Evolutionary conservation across 306 rosid genomes (phyloP).

Genomic region (Sphenostylis stenocarpa): DNA sequence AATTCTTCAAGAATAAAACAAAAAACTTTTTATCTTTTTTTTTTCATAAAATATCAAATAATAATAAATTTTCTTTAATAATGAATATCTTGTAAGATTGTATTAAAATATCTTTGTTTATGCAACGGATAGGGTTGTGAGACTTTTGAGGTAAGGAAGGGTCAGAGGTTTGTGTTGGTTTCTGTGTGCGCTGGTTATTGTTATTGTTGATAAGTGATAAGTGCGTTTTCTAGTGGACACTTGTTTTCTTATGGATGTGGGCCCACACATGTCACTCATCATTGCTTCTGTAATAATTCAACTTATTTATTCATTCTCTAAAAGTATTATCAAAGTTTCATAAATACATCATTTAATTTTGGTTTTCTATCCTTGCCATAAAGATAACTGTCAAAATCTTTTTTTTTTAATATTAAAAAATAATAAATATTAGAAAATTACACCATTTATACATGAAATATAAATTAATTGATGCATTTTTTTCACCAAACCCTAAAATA

Average conservation of each 20-base stretch:
- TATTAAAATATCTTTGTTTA: conserved; percentile 11
- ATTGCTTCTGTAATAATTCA: neutral
- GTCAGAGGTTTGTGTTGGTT: conserved; percentile 1
- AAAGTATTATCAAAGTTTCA: neutral
- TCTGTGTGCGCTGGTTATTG: conserved; percentile 32
- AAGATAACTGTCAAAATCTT: neutral
- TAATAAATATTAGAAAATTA: too few relatives aligned
- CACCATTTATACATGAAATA: neutral
- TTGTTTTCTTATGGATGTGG: neutral
- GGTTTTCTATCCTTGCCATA: neutral
- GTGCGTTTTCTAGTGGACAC: conserved; percentile 38
- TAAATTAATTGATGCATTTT: too few relatives aligned
- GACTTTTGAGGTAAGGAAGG: conserved; percentile 29
- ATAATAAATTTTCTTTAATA: too few relatives aligned
- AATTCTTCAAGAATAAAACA: too few relatives aligned
- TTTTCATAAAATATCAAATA: too few relatives aligned
- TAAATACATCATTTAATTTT: neutral
- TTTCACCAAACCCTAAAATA: neutral
- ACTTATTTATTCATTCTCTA: neutral
- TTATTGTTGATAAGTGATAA: conserved; percentile 45
- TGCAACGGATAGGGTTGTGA: conserved; percentile 31
- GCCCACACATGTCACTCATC: neutral
- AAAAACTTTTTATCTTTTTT: too few relatives aligned
- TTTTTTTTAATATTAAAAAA: too few relatives aligned
- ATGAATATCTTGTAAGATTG: too few relatives aligned